phyloP scores from a whole-genome alignment of 2,329 filamentous ascomycete species.

The Beauveria australis region DNA sequence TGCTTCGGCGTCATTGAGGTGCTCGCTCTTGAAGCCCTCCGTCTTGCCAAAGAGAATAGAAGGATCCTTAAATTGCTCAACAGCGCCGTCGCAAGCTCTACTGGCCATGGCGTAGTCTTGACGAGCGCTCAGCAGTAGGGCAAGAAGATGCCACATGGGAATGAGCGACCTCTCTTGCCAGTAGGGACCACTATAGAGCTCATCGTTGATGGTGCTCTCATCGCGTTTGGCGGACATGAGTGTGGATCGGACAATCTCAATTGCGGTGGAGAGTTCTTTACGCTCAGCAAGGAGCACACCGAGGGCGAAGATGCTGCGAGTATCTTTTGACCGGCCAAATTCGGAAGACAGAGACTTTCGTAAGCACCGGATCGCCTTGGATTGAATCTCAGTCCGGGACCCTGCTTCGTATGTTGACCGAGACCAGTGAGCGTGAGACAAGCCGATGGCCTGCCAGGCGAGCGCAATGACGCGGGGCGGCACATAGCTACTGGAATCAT shows the following conservation, averaged over 20 bases:
- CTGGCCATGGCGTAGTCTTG: slow-evolving; percentile 77
- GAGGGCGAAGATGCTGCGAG: slow-evolving; percentile 72
- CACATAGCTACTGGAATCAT: slow-evolving; percentile 32
- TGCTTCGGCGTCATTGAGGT: slow-evolving; percentile 49
- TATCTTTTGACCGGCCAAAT: slow-evolving; percentile 56
- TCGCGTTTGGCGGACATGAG: slow-evolving; percentile 50
- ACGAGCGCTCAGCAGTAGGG: slow-evolving; percentile 74
- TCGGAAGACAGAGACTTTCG: slow-evolving; percentile 64
- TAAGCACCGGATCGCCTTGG: slow-evolving; percentile 68
- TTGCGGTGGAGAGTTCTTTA: slow-evolving; percentile 69
- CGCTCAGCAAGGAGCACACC: slow-evolving; percentile 83
- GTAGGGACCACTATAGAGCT: slow-evolving; percentile 38
- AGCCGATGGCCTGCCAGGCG: slow-evolving; percentile 76
- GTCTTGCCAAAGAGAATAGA: slow-evolving; percentile 60
- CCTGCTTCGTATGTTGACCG: slow-evolving; percentile 69
- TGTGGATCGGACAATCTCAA: slow-evolving; percentile 72
- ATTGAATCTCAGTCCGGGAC: slow-evolving; percentile 63
- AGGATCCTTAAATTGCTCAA: slow-evolving; percentile 78
- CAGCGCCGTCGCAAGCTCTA: slow-evolving; percentile 79
- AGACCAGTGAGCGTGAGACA: slow-evolving; percentile 83
- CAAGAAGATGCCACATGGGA: slow-evolving; percentile 84
- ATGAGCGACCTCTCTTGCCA: slow-evolving; percentile 61
- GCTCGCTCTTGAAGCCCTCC: slow-evolving; percentile 53
- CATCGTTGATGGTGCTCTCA: slow-evolving; percentile 32
- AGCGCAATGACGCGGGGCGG: slow-evolving; percentile 55